Percentiles rank a stretch among this genome's conserved stretches.
These are phyloP conservation scores for Lunularia cruciata DNA, from an alignment of 225 moss, liverwort and hornwort genomes.

Conservation along the genomic window DNA sequence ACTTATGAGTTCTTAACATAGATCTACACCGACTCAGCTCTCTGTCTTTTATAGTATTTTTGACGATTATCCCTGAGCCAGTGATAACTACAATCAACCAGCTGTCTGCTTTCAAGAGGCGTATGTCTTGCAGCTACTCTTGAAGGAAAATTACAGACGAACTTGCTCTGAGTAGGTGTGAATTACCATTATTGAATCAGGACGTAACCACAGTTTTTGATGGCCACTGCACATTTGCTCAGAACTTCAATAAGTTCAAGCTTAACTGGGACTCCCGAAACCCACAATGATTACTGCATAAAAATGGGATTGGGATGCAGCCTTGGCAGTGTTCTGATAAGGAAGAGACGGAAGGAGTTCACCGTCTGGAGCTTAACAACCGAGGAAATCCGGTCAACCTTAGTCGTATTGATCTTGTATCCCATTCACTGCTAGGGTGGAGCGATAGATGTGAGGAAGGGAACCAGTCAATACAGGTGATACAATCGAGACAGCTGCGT, in stretches of 20 bases:
- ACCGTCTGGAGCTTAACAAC: not conserved
- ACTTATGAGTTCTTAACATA: no score
- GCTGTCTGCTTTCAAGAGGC: not conserved
- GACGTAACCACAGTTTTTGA: not conserved
- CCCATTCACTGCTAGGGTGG: conserved; percentile 20
- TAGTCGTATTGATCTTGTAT: conserved; percentile 8
- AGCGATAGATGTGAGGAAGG: conserved; percentile 2
- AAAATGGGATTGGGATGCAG: not conserved
- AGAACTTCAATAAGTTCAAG: not conserved
- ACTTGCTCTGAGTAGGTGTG: not conserved
- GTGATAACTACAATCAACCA: no score
- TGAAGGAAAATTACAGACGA: not conserved
- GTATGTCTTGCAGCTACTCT: no score
- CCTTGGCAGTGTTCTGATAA: not conserved
- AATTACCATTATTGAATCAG: not conserved
- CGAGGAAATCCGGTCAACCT: not conserved
- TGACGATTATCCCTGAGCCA: no score
- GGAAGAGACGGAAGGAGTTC: not conserved
- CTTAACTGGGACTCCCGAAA: not conserved
- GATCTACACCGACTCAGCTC: no score
- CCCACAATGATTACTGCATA: not conserved
- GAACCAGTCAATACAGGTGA: not conserved
- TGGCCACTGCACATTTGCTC: not conserved
- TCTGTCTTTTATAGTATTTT: no score
- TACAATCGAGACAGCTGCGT: not conserved